These are phyloP conservation scores for Lomentospora prolificans DNA, from an alignment of 2,329 filamentous ascomycete genomes.

Conservation along the genomic window DNA sequence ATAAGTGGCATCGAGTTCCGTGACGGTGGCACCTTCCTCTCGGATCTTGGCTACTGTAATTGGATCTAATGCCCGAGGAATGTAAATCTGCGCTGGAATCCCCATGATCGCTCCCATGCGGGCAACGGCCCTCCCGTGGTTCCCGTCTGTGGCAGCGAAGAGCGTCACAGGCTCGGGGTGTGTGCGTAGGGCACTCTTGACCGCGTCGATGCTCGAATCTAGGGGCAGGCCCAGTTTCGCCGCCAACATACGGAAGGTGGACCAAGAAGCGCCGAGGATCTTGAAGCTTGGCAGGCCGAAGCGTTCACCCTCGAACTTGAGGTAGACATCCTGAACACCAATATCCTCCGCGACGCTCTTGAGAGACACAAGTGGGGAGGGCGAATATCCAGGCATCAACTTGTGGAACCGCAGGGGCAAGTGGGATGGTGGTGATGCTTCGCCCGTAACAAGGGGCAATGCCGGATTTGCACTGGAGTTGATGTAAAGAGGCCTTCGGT, in stretches of 20 bases:
- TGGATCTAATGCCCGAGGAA: slow-evolving; percentile 48
- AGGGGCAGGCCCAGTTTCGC: slow-evolving; percentile 31
- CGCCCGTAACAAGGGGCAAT: too few species aligned
- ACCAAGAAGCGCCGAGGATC: slow-evolving; percentile 72
- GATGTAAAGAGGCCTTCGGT: background rate
- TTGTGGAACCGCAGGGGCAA: slow-evolving; percentile 41
- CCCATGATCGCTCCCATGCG: slow-evolving; percentile 54
- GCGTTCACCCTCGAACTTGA: slow-evolving; percentile 63
- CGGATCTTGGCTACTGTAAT: slow-evolving; percentile 44
- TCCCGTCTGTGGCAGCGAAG: slow-evolving; percentile 63
- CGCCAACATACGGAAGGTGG: slow-evolving; percentile 47
- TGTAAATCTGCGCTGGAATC: slow-evolving; percentile 48
- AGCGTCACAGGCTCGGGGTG: slow-evolving; percentile 28
- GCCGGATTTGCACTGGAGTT: background rate
- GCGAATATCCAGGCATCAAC: slow-evolving; percentile 43
- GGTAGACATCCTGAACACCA: slow-evolving; percentile 44
- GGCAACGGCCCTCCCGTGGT: slow-evolving; percentile 65
- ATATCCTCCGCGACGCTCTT: slow-evolving; percentile 45
- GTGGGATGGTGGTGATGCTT: too few species aligned
- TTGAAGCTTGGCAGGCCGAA: slow-evolving; percentile 69
- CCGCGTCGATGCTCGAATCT: slow-evolving; percentile 29
- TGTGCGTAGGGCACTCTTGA: slow-evolving; percentile 23
- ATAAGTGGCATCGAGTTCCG: slow-evolving; percentile 48
- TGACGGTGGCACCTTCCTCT: slow-evolving; percentile 52
- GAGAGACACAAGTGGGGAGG: slow-evolving; percentile 44